These are phyloP conservation scores for Mycocentrospora acerina DNA, from an alignment of 2,329 filamentous ascomycete genomes.

Conservation along the genomic window DNA sequence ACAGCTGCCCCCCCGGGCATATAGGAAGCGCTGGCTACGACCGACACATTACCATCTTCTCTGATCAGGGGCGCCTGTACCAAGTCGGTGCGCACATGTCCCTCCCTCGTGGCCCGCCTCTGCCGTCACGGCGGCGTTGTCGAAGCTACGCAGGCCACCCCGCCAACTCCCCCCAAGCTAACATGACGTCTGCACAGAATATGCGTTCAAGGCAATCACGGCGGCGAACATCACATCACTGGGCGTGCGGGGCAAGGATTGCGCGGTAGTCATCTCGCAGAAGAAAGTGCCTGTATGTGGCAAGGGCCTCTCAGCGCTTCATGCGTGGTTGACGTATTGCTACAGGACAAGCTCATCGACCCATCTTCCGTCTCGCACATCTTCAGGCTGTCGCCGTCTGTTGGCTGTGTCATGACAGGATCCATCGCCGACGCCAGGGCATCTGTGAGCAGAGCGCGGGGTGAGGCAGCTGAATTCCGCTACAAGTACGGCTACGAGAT, in stretches of 20 bases:
- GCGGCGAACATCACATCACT: slow-evolving; percentile 98
- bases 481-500: slow-evolving; percentile 99
- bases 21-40: slow-evolving; percentile 70
- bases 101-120: slow-evolving; percentile 1
- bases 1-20: slow-evolving; percentile 25
- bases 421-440: slow-evolving; percentile 97
- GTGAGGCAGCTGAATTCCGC: slow-evolving; percentile 94
- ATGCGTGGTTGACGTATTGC: slow-evolving; percentile 9
- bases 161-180: slow-evolving; percentile 12
- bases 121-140: neutral
- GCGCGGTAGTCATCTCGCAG: slow-evolving; percentile 94
- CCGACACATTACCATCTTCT: slow-evolving; percentile 99
- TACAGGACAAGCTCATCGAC: slow-evolving; percentile 97
- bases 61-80: slow-evolving; percentile 95
- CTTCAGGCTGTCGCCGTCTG: slow-evolving; percentile 92
- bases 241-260: slow-evolving; percentile 93
- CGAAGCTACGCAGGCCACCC: slow-evolving; percentile 1
- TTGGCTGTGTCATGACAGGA: slow-evolving; percentile 97
- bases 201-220: slow-evolving; percentile 99
- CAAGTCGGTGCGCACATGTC: slow-evolving; percentile 81
- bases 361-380: slow-evolving; percentile 95
- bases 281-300: slow-evolving; percentile 95
- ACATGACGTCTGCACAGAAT: slow-evolving; percentile 64
- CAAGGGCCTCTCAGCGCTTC: slow-evolving; percentile 1
- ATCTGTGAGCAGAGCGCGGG: slow-evolving; percentile 87